Evolutionary conservation across 1,139 yeast genomes (phyloP).

Genomic region (Hansenula lynferdii): DNA sequence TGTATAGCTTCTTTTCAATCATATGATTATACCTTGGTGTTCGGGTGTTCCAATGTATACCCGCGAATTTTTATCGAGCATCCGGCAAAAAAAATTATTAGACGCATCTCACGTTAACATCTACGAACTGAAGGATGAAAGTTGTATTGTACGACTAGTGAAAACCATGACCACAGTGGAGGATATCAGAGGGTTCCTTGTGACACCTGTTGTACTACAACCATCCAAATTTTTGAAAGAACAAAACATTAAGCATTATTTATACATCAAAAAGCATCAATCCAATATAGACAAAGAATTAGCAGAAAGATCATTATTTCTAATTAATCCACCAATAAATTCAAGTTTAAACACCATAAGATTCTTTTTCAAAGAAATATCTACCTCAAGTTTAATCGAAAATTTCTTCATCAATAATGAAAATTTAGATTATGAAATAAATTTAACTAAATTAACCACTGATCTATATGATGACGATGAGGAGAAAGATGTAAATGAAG

Average conservation of each 20-base stretch:
- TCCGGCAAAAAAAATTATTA: no score
- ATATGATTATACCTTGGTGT: no score
- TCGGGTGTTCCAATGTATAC: no score
- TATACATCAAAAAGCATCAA: slow-evolving; percentile 61
- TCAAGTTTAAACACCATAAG: slow-evolving; percentile 50
- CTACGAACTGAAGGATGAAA: background rate
- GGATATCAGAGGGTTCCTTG: slow-evolving; percentile 32
- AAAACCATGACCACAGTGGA: slow-evolving; percentile 9
- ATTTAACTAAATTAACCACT: slow-evolving; percentile 55
- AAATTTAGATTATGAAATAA: slow-evolving; percentile 46
- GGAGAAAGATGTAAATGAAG: slow-evolving; percentile 24
- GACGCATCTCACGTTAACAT: no score
- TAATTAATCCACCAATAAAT: slow-evolving; percentile 72
- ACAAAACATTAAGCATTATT: slow-evolving; percentile 35
- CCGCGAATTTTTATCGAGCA: no score
- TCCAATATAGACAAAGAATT: slow-evolving; percentile 35
- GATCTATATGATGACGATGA: slow-evolving; percentile 38
- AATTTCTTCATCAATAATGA: slow-evolving; percentile 35
- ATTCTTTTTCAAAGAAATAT: slow-evolving; percentile 53
- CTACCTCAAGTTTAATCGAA: slow-evolving; percentile 59
- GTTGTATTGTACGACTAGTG: no score
- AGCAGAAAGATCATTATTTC: slow-evolving; percentile 51
- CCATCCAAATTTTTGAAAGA: slow-evolving; percentile 18
- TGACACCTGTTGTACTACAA: slow-evolving; percentile 30
- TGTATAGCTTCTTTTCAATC: no score